Base-by-base conservation (phyloP, 352 stramenopile species). In the Globisporangium nagaii region DNA sequence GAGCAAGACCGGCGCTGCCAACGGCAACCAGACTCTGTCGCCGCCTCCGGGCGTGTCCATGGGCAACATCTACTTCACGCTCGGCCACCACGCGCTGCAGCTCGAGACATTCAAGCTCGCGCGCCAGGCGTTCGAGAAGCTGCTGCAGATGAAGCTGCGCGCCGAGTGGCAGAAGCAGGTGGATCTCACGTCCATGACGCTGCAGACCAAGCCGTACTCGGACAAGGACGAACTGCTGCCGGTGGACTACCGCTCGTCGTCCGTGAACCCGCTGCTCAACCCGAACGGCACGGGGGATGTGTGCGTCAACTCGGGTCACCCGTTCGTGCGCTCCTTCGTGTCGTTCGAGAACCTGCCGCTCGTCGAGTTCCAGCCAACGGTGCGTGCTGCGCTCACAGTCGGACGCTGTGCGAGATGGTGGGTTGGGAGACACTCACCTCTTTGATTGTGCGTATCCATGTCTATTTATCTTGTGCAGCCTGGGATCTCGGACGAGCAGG, bases 271-370 rank as follows among this genome's bases (percentile, higher is more conserved):
- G 4, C 68, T 98, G 20, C 65, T 98, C n/a, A 96, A 96, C 42
- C 76, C 87, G 19, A 90, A 90, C 46, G 73, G 77, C 54, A 81
- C 63, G 4, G 88, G 92, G 15, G 93, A 98, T 57, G 81, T 92
- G 5, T 98, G 94, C 56, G 79, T 96, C 7, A 94, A 85, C 42
- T 98, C 95, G 37, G 85, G 88, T 10, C 95, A 98, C 56, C 92
- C 88, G 13, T 98, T 98, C 60, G 68, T 98, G 17, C 86, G 95
- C 15, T 98, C 86, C 1, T 97, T 98, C 49, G 66, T 98, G 22
- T 98, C 92, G 22, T 98, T 98, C 55, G 95, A 98, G 57, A 90
- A 96, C 37, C 72, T 98, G 19, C 95, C 95, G 32, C 78, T 98
- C 3, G 92, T 98, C 24, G 92, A 98, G 65, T 98, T 98, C 59